Conservation (phyloP, 306 rosid species). For the Canavalia ensiformis region DNA sequence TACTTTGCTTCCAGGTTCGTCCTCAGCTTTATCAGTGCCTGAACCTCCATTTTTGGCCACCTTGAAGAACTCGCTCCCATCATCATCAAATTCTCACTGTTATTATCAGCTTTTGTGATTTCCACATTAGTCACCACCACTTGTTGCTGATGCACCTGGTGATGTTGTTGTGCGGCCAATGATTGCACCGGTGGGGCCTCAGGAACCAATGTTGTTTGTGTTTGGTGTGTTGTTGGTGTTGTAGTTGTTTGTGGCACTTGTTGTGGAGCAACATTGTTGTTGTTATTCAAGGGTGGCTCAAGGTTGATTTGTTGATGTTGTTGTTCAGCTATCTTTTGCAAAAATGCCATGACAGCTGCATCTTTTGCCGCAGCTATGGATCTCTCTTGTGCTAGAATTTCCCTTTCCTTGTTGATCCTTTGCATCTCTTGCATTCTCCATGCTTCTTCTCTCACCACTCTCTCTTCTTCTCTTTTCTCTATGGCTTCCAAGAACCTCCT, state of each 20-base stretch:
- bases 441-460: conserved; percentile 71
- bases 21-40: conserved; percentile 73
- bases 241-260: background rate
- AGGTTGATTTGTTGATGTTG: conserved; percentile 45
- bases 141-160: conserved; percentile 22
- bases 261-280: conserved; percentile 5
- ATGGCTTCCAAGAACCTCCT: conserved; percentile 80
- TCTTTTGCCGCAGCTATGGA: conserved; percentile 80
- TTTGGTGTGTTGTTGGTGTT: background rate
- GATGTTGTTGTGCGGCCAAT: background rate
- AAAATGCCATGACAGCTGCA: conserved; percentile 74
- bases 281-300: conserved; percentile 38
- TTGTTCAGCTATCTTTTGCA: conserved; percentile 80
- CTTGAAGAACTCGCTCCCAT: conserved; percentile 61
- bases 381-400: conserved; percentile 79
- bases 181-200: conserved; percentile 10
- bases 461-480: conserved; percentile 76
- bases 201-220: conserved; percentile 28
- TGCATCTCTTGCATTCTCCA: conserved; percentile 88
- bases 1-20: conserved; percentile 72
- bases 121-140: conserved; percentile 47
- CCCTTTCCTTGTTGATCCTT: conserved; percentile 70
- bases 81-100: conserved; percentile 45
- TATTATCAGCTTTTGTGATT: conserved; percentile 44
- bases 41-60: conserved; percentile 91